phyloP scores from a whole-genome alignment of 1,284 basidiomycete genomes.

The Marasmius tenuissimus region DNA sequence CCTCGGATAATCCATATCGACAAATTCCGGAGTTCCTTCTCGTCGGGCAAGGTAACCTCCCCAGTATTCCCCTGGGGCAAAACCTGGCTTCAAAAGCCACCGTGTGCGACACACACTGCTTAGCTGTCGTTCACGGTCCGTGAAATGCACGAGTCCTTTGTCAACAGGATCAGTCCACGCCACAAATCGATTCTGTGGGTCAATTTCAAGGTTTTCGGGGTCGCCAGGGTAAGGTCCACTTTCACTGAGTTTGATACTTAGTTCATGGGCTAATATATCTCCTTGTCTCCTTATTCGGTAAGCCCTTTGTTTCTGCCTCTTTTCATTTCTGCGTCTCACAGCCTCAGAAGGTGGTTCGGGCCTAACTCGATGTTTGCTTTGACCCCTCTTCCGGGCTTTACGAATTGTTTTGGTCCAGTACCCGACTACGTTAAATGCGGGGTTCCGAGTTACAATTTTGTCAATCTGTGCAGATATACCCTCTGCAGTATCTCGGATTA shows the following conservation, averaged over 20 bases:
- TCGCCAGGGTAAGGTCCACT: neutral
- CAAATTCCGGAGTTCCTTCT: neutral
- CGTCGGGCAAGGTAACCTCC: neutral
- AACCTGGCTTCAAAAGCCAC: neutral
- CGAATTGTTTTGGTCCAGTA: too few species aligned
- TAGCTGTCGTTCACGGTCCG: neutral
- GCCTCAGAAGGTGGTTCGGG: too few species aligned
- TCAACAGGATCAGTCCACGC: neutral
- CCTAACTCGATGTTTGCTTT: too few species aligned
- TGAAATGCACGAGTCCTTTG: neutral
- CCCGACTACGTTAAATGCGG: too few species aligned
- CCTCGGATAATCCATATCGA: constrained; percentile 2
- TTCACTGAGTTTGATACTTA: neutral
- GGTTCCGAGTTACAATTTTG: too few species aligned
- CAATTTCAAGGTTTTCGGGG: neutral
- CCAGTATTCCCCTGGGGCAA: constrained; percentile 3
- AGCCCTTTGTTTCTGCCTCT: neutral
- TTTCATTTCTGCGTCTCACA: neutral
- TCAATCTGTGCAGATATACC: too few species aligned
- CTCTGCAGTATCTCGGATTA: too few species aligned
- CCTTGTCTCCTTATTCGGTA: neutral
- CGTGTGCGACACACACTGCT: neutral
- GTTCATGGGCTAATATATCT: neutral
- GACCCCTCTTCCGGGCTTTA: too few species aligned
- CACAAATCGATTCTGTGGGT: neutral